A percentile compares a stretch with the other conserved stretches of the same genome.
Conservation (phyloP, 2,329 filamentous ascomycete genomes). For the Talaromyces sp. region DNA sequence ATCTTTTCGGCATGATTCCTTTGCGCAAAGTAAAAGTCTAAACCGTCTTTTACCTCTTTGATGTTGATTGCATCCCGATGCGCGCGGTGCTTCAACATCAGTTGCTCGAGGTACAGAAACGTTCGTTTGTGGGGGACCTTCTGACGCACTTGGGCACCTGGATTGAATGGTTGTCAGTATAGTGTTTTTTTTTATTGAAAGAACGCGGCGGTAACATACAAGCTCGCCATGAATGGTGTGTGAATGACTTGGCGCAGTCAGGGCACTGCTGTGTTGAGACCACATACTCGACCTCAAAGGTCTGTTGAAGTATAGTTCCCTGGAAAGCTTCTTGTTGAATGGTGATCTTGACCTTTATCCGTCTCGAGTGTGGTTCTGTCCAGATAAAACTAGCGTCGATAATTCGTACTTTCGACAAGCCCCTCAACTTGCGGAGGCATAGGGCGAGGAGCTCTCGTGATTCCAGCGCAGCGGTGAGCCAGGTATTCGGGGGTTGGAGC, state of each 20-base stretch:
- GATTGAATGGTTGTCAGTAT: not conserved
- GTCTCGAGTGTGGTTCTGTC: slow-evolving; percentile 93
- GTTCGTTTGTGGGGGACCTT: slow-evolving; percentile 95
- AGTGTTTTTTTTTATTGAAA: slow-evolving; percentile 19
- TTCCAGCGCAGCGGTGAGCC: slow-evolving; percentile 79
- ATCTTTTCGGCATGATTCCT: slow-evolving; percentile 90
- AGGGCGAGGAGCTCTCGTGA: slow-evolving; percentile 88
- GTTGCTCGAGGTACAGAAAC: slow-evolving; percentile 79
- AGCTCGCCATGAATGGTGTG: slow-evolving; percentile 91
- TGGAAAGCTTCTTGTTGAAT: slow-evolving; percentile 69
- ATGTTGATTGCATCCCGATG: slow-evolving; percentile 96
- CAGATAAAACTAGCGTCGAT: slow-evolving; percentile 96
- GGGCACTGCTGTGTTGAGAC: slow-evolving; percentile 90
- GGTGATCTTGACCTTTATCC: slow-evolving; percentile 92
- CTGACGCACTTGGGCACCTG: slow-evolving; percentile 81
- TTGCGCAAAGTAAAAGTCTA: slow-evolving; percentile 91
- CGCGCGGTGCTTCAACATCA: slow-evolving; percentile 89
- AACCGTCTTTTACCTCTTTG: slow-evolving; percentile 90
- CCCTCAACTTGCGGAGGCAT: slow-evolving; percentile 81
- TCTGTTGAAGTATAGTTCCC: slow-evolving; percentile 75
- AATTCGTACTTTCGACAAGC: slow-evolving; percentile 83
- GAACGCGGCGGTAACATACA: not conserved
- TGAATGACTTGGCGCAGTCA: slow-evolving; percentile 93
- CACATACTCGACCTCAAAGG: slow-evolving; percentile 89
- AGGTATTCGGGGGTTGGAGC: slow-evolving; percentile 78